Evolutionary conservation across 306 rosid species (phyloP).

Genomic region (Fragaria iinumae): DNA sequence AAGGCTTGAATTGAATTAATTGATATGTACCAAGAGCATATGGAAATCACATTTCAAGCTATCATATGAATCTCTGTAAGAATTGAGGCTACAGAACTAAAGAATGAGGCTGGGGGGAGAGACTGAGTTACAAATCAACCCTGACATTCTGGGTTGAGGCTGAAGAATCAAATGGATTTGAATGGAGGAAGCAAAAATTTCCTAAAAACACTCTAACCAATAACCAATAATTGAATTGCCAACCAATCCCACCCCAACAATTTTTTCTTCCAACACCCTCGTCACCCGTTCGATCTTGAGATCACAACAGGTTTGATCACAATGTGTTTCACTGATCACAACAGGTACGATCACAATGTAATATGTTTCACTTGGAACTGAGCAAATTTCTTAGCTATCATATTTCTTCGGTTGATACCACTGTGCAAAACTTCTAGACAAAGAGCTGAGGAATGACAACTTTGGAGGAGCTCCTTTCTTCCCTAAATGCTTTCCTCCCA

Average conservation of each 20-base stretch:
- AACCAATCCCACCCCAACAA: slow-evolving; percentile 37
- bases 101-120: background rate
- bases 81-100: slow-evolving; percentile 28
- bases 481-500: slow-evolving; percentile 87
- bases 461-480: slow-evolving; percentile 66
- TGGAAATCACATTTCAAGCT: slow-evolving; percentile 16
- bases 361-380: background rate
- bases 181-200: slow-evolving; percentile 40
- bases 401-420: slow-evolving; percentile 76
- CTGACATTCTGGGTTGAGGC: slow-evolving; percentile 35
- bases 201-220: slow-evolving; percentile 42
- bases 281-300: slow-evolving; percentile 28
- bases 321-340: slow-evolving; percentile 9
- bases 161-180: slow-evolving; percentile 47
- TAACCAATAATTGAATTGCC: slow-evolving; percentile 40
- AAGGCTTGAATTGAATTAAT: background rate
- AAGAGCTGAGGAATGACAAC: slow-evolving; percentile 56
- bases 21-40: background rate
- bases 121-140: slow-evolving; percentile 41
- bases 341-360: slow-evolving; percentile 7
- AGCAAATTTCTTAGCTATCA: slow-evolving; percentile 49
- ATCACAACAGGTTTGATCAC: background rate
- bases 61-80: slow-evolving; percentile 22
- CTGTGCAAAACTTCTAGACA: slow-evolving; percentile 57
- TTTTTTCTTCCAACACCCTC: slow-evolving; percentile 29